These are phyloP conservation scores for Potentilla sterilis DNA, from an alignment of 306 rosid genomes.

Conservation along the genomic window DNA sequence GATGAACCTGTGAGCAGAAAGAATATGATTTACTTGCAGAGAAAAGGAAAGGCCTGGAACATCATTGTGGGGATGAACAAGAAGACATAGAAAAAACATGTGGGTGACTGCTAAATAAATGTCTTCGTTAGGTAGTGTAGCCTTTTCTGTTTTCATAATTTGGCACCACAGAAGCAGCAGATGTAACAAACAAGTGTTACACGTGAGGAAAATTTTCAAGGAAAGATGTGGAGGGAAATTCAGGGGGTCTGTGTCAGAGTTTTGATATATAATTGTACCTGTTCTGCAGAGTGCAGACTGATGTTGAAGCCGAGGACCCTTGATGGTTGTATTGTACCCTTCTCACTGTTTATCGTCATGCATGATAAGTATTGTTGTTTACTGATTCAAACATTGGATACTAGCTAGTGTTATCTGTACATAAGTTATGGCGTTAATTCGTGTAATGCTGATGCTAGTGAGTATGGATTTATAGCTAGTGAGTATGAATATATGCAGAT, in stretches of 20 bases:
- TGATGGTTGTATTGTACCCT: background rate
- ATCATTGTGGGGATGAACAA: background rate
- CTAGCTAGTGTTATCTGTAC: no score
- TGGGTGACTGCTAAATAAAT: background rate
- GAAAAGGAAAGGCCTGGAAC: background rate
- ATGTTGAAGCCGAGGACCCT: background rate
- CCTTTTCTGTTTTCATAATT: background rate
- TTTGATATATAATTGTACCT: background rate
- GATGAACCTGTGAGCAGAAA: background rate
- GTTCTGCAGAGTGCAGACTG: background rate
- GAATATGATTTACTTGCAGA: background rate
- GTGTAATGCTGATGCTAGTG: no score
- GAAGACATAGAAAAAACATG: background rate
- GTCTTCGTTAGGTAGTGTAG: background rate
- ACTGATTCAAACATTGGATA: background rate
- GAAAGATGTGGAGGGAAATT: slow-evolving; percentile 11
- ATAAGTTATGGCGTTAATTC: no score
- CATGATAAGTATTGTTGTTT: background rate
- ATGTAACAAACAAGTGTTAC: background rate
- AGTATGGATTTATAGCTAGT: no score
- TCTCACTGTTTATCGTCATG: no score
- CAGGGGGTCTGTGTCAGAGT: background rate
- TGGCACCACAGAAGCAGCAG: background rate
- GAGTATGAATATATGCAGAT: no score
- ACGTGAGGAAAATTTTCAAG: background rate